Base-by-base conservation (phyloP, 345 rosid genomes). In the Gossypium turneri region DNA sequence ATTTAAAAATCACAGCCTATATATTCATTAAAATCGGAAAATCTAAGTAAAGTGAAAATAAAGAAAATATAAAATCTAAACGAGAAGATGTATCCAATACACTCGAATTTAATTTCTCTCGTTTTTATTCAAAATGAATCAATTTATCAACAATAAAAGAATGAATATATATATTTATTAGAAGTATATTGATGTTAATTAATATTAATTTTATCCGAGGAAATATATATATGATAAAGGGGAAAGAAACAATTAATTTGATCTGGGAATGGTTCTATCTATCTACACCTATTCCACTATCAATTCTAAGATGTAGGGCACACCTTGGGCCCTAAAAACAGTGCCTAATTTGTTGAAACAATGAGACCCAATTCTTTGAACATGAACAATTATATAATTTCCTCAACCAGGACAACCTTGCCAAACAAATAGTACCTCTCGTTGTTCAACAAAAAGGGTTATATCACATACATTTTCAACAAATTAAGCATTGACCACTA, bases 301-400 rank as follows among this genome's bases (percentile, higher is more conserved):
- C 16, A 69, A 24, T 17, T 22, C 5, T 2, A 16, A 27, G 2
- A 34, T 16, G 73, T 70, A 51, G 56, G 61, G 61, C 61, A 57
- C 61, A 57, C 61, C 25, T 51, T 11, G 52, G 73, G 60, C 34
- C 48, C 73, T 2, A 29, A 65, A 50, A 29, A 69, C 27, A 52
- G 73, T 70, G 61, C 73, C 61, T n/a, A 29, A 70, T 41, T 72
- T 72, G 64, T 57, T 17, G 52, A 56, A 72, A 59, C 74, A 72
- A 41, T 19, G 38, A 38, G 38, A 41, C 65, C 74, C 64, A 72
- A 19, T 71, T 20, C 52, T 19, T 56, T 71, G 50, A 71, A 56
- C 62, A 70, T 12, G 34, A 52, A 11, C 43, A 27, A 25, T 6
- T n/a, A 48, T 19, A 8, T 9, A 63, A 7, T 38, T 48, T 63